These are phyloP conservation scores for Tephrocybe sp. DNA, from an alignment of 768 basidiomycete genomes.

Conservation along the genomic window DNA sequence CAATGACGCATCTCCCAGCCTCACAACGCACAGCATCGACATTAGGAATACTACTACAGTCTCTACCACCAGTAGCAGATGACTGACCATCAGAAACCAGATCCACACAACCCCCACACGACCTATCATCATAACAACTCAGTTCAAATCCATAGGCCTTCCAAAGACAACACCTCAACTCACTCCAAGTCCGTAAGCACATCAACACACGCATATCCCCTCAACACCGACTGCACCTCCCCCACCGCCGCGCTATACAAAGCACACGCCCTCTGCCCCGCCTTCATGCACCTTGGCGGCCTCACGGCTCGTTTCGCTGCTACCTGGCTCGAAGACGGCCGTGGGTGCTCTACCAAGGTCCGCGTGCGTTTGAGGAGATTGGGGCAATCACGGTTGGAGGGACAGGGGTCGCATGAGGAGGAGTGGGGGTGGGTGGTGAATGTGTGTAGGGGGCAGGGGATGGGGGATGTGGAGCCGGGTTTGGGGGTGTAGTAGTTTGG, in stretches of 20 bases:
- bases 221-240: background rate
- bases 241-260: conserved; percentile 5
- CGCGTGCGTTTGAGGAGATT: background rate
- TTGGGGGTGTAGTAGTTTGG: background rate
- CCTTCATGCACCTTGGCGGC: conserved; percentile 1
- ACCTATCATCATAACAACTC: conserved; percentile 20
- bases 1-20: conserved; percentile 34
- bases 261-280: conserved; percentile 6
- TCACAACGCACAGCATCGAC: conserved; percentile 38
- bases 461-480: background rate
- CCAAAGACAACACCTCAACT: background rate
- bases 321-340: background rate
- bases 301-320: background rate
- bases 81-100: conserved; percentile 16
- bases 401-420: conserved; percentile 12
- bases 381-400: background rate
- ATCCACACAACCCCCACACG: conserved; percentile 29
- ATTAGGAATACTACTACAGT: conserved; percentile 45
- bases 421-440: conserved; percentile 1
- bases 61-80: conserved; percentile 28
- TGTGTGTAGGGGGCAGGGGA: background rate
- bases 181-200: conserved; percentile 5
- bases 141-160: background rate
- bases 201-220: conserved; percentile 9
- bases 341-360: background rate